These are phyloP conservation scores for Croton setiger DNA, from an alignment of 441 rosid genomes.

Conservation along the genomic window DNA sequence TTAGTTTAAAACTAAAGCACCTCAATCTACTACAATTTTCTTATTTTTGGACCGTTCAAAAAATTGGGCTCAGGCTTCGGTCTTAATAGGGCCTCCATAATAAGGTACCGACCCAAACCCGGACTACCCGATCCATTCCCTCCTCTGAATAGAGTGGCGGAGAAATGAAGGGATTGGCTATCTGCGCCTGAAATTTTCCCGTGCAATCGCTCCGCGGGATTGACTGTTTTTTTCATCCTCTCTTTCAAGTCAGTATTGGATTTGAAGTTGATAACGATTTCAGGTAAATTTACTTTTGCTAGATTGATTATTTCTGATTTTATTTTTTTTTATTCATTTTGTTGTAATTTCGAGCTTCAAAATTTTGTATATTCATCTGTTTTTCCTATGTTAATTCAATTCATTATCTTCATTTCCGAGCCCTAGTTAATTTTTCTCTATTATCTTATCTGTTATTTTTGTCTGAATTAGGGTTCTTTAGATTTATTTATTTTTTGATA, in stretches of 20 bases:
- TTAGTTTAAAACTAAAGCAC: no score
- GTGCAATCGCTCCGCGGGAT: neutral
- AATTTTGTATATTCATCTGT: neutral
- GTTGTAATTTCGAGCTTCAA: neutral
- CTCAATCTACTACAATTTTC: no score
- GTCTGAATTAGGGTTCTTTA: neutral
- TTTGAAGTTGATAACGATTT: neutral
- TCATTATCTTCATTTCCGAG: neutral
- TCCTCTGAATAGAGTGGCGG: neutral
- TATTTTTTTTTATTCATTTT: neutral
- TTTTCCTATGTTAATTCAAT: neutral
- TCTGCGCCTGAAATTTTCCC: neutral
- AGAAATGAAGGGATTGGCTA: slow-evolving; percentile 3
- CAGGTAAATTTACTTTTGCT: slow-evolving; percentile 4
- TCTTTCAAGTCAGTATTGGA: neutral
- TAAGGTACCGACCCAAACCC: slow-evolving; percentile 1
- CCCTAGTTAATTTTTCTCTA: neutral
- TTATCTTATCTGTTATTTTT: neutral
- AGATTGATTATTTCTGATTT: neutral
- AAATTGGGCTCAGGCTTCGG: neutral
- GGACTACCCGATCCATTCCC: slow-evolving; percentile 2
- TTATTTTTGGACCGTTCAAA: no score
- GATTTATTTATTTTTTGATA: neutral
- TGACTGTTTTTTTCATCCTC: neutral
- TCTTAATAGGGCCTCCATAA: neutral